These are phyloP conservation scores for Cordyceps farinosa DNA, from an alignment of 2,329 filamentous ascomycete genomes.

Conservation along the genomic window DNA sequence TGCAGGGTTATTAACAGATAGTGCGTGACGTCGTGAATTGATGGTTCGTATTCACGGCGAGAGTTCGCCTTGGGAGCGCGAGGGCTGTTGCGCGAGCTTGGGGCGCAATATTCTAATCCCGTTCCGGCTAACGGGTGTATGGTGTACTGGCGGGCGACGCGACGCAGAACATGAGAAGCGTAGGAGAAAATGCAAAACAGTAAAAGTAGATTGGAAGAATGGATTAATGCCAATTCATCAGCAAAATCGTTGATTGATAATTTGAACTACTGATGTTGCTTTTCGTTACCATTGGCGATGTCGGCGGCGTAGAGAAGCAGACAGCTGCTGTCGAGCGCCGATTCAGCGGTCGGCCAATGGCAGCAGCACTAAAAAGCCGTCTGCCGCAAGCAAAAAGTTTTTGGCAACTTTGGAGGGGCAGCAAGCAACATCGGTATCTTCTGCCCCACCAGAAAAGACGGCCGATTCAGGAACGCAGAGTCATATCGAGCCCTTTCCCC, in stretches of 20 bases:
- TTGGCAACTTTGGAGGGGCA: slow-evolving; percentile 23
- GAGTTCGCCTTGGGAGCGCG: not conserved
- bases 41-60: not conserved
- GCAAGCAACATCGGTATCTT: not conserved
- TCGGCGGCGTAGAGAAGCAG: not conserved
- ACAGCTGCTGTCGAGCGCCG: not conserved
- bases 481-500: slow-evolving; percentile 7
- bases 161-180: not conserved
- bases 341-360: slow-evolving; percentile 1
- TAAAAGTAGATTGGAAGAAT: too few relatives aligned
- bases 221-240: too few relatives aligned
- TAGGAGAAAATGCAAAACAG: not conserved
- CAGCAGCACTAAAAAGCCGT: not conserved
- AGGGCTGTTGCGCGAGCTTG: slow-evolving; percentile 1
- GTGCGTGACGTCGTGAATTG: not conserved
- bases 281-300: not conserved
- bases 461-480: slow-evolving; percentile 26
- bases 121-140: not conserved
- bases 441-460: slow-evolving; percentile 24
- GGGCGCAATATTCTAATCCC: slow-evolving; percentile 17
- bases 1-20: not conserved
- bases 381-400: slow-evolving; percentile 2
- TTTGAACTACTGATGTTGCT: too few relatives aligned
- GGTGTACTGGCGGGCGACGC: not conserved
- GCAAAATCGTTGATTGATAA: too few relatives aligned